These are phyloP conservation scores for Aphanocladium album DNA, from an alignment of 2,329 filamentous ascomycete genomes.

Conservation along the genomic window DNA sequence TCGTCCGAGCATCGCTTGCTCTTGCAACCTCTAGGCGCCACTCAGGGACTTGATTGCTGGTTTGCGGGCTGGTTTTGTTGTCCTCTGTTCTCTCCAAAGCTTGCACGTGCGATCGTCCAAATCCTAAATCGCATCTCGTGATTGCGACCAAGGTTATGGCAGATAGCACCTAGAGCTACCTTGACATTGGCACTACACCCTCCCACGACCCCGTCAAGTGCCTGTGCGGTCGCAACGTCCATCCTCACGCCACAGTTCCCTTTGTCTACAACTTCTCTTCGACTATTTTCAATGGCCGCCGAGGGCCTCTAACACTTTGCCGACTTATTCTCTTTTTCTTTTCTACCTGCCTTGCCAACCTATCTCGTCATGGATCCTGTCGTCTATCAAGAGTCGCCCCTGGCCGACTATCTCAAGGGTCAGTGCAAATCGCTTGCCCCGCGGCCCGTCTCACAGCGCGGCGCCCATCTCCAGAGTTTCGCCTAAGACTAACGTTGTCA, in stretches of 20 bases:
- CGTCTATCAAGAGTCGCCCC: conserved; percentile 78
- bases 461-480: background rate
- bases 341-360: background rate
- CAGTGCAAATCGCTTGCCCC: conserved; percentile 17
- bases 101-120: background rate
- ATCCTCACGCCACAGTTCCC: background rate
- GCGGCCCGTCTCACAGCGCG: background rate
- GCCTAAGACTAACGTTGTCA: conserved; percentile 13
- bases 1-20: background rate
- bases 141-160: conserved; percentile 1
- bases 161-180: background rate
- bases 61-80: background rate
- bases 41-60: conserved; percentile 4
- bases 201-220: background rate
- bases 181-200: conserved; percentile 1
- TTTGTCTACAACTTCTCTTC: background rate
- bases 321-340: background rate
- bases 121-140: background rate
- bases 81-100: background rate
- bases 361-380: conserved; percentile 70
- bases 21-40: background rate
- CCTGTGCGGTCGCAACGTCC: conserved; percentile 5
- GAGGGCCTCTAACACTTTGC: background rate
- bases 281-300: background rate
- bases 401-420: conserved; percentile 90